These are phyloP conservation scores for Bremia lactucae DNA, from an alignment of 352 stramenopile species.

Conservation along the genomic window DNA sequence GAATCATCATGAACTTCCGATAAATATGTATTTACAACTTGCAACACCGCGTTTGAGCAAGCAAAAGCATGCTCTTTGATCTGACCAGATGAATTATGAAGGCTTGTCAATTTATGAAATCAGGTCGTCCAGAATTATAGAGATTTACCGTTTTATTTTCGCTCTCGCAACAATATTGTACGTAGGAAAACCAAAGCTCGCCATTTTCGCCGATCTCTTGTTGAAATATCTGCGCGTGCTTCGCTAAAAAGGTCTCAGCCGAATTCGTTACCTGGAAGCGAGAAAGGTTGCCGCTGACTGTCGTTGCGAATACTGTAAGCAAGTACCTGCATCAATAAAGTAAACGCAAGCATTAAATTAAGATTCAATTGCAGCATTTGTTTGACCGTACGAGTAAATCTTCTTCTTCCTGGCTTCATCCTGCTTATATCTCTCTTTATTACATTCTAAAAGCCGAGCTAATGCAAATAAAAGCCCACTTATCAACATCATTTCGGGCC, in stretches of 20 bases:
- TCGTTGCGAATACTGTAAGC: conserved; percentile 45
- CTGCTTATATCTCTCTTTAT: conserved; percentile 34
- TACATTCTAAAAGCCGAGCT: conserved; percentile 38
- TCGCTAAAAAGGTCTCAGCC: conserved; percentile 38
- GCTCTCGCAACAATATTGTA: conserved; percentile 52
- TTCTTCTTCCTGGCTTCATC: conserved; percentile 32
- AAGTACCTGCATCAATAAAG: conserved; percentile 35
- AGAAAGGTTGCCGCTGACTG: conserved; percentile 43
- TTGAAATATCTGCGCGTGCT: conserved; percentile 30
- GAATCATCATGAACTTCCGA: conserved; percentile 28
- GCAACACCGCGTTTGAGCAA: conserved; percentile 35
- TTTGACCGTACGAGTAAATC: conserved; percentile 48
- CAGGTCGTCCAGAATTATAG: no score
- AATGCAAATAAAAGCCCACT: conserved; percentile 58
- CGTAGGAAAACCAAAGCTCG: conserved; percentile 51
- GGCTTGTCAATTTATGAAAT: no score
- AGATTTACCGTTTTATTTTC: conserved; percentile 73
- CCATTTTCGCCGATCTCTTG: conserved; percentile 46
- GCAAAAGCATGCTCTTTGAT: conserved; percentile 57
- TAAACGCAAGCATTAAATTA: neutral
- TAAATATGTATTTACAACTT: conserved; percentile 31
- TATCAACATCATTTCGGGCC: conserved; percentile 66
- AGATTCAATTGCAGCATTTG: neutral
- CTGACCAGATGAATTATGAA: conserved; percentile 15
- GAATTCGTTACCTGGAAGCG: conserved; percentile 61